phyloP scores from a whole-genome alignment of 169 alveolate species.

The Blepharisma undulans region DNA sequence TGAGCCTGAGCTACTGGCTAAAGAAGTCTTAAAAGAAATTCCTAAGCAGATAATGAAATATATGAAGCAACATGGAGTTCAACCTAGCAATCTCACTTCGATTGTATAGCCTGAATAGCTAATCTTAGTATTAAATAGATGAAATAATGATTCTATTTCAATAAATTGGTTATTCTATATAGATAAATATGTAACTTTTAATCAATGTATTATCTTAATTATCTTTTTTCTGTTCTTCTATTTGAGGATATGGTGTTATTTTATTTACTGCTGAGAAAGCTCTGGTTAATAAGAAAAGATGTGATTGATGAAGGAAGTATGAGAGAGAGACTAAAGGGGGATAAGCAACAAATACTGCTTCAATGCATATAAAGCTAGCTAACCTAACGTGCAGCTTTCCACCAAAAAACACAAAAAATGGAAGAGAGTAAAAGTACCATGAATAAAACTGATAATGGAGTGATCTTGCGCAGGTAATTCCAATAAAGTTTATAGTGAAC shows the following conservation, averaged over 20 bases:
- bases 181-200: background rate
- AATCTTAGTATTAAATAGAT: background rate
- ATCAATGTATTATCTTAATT: background rate
- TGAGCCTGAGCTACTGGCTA: constrained; percentile 56
- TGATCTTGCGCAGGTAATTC: constrained; percentile 59
- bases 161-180: background rate
- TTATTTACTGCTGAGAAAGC: background rate
- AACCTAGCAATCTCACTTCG: background rate
- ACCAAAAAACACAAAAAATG: constrained; percentile 24
- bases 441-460: constrained; percentile 58
- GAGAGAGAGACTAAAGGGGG: background rate
- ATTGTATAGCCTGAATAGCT: background rate
- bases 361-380: background rate
- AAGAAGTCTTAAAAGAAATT: constrained; percentile 61
- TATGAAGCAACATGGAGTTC: background rate
- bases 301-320: background rate
- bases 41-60: constrained; percentile 35
- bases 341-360: background rate
- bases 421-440: constrained; percentile 54
- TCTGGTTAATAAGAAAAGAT: background rate
- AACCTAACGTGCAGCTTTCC: background rate
- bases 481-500: constrained; percentile 50
- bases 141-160: background rate
- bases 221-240: background rate
- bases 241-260: background rate